Evolutionary conservation across 192 early-diverging fungal genomes (phyloP).

Genomic region (Mortierella antarctica): DNA sequence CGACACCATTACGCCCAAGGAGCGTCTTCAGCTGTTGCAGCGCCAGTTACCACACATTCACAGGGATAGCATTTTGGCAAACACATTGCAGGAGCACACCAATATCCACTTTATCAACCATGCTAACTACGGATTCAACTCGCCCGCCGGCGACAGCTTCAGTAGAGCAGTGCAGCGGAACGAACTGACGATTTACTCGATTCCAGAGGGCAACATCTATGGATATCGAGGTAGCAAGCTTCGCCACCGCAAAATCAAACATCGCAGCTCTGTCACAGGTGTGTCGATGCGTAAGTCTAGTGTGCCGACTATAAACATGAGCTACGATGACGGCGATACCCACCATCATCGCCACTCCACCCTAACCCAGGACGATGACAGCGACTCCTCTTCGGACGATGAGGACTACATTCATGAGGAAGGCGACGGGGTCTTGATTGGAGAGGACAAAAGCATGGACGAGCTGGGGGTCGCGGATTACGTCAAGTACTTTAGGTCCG

Average conservation of each 20-base stretch:
- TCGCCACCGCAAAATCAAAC: not conserved
- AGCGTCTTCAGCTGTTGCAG: constrained; percentile 19
- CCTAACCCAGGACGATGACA: not conserved
- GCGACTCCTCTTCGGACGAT: not conserved
- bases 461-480: constrained; percentile 39
- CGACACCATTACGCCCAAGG: constrained; percentile 15
- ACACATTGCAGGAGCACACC: constrained; percentile 16
- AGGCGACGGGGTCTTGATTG: constrained; percentile 7
- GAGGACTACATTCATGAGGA: constrained; percentile 7
- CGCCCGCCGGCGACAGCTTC: constrained; percentile 3
- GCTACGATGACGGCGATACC: not conserved
- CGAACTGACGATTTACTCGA: constrained; percentile 18
- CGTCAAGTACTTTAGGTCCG: constrained; percentile 24
- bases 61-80: constrained; percentile 17
- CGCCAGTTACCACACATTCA: constrained; percentile 12
- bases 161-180: constrained; percentile 10
- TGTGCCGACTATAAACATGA: not conserved
- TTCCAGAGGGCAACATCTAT: constrained; percentile 16
- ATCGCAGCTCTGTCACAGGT: constrained; percentile 14
- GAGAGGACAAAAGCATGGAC: constrained; percentile 39
- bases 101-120: constrained; percentile 25
- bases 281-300: constrained; percentile 3
- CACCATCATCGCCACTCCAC: constrained; percentile 2
- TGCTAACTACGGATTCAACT: not conserved
- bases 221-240: not conserved